phyloP scores from a whole-genome alignment of 169 alveolate genomes.

The Eimeria necatrix region DNA sequence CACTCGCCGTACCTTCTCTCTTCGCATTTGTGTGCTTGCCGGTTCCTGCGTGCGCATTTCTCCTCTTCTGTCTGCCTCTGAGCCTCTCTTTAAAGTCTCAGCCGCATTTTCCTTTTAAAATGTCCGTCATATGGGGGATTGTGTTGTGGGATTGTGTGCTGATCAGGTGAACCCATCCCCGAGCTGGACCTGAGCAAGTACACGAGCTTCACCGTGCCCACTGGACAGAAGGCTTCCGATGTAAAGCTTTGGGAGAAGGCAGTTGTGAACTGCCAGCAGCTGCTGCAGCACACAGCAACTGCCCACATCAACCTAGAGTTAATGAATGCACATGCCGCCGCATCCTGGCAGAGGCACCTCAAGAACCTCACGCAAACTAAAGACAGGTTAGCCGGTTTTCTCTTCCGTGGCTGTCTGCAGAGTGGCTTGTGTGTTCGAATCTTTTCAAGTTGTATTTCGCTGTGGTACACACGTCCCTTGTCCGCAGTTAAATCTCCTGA shows the following conservation, averaged over 20 bases:
- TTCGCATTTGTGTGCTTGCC: no score
- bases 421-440: no score
- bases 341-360: conserved; percentile 48
- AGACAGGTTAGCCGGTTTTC: neutral
- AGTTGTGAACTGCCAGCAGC: neutral
- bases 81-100: neutral
- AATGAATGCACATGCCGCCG: conserved; percentile 31
- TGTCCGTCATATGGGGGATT: neutral
- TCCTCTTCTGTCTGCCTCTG: no score
- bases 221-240: conserved; percentile 53
- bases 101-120: neutral
- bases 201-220: neutral
- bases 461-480: no score
- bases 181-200: conserved; percentile 35
- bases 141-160: neutral
- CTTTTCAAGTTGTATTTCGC: no score
- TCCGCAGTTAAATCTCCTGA: no score
- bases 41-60: no score
- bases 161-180: conserved; percentile 29
- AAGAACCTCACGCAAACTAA: conserved; percentile 1
- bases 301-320: conserved; percentile 62
- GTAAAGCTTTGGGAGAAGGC: conserved; percentile 52
- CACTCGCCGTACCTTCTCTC: no score
- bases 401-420: no score
- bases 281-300: conserved; percentile 60